phyloP scores from a whole-genome alignment of 2,329 filamentous ascomycete species.

The Neophaeococcomyces mojaviensis region DNA sequence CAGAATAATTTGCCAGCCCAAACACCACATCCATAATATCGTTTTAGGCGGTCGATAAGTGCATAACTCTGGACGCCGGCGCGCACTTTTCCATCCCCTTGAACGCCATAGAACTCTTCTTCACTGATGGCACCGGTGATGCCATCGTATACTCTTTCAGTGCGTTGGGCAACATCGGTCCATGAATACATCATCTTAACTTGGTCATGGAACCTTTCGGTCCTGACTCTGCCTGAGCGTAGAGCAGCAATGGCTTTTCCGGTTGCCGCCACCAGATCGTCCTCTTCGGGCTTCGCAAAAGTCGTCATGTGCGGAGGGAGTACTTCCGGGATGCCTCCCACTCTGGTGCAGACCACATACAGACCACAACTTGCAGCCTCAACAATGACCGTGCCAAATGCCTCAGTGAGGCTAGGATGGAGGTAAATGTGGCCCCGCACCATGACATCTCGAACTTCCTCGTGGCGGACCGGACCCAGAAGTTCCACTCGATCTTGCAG shows the following conservation, averaged over 20 bases:
- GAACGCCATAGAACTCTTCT: slow-evolving; percentile 70
- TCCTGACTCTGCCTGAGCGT: slow-evolving; percentile 76
- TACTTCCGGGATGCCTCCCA: slow-evolving; percentile 94
- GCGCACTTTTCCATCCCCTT: slow-evolving; percentile 58
- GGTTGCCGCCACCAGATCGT: slow-evolving; percentile 84
- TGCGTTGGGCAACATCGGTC: slow-evolving; percentile 89
- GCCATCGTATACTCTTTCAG: slow-evolving; percentile 89
- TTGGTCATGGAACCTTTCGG: slow-evolving; percentile 91
- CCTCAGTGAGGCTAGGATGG: slow-evolving; percentile 89
- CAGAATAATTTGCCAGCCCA: slow-evolving; percentile 98
- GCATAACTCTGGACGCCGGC: slow-evolving; percentile 75
- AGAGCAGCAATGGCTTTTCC: slow-evolving; percentile 81
- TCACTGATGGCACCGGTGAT: slow-evolving; percentile 81
- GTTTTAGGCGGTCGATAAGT: slow-evolving; percentile 86
- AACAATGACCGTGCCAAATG: slow-evolving; percentile 95
- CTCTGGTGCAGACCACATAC: slow-evolving; percentile 93
- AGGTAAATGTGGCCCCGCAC: slow-evolving; percentile 93
- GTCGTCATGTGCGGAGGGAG: slow-evolving; percentile 94
- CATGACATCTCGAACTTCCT: slow-evolving; percentile 97
- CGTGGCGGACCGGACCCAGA: slow-evolving; percentile 84
- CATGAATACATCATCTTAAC: slow-evolving; percentile 99
- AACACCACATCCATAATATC: slow-evolving; percentile 95
- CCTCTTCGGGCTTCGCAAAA: slow-evolving; percentile 93
- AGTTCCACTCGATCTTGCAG: slow-evolving; percentile 90
- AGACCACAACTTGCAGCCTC: slow-evolving; percentile 93